Evolutionary conservation across 768 basidiomycete genomes (phyloP).

Genomic region (Kwoniella europaea): DNA sequence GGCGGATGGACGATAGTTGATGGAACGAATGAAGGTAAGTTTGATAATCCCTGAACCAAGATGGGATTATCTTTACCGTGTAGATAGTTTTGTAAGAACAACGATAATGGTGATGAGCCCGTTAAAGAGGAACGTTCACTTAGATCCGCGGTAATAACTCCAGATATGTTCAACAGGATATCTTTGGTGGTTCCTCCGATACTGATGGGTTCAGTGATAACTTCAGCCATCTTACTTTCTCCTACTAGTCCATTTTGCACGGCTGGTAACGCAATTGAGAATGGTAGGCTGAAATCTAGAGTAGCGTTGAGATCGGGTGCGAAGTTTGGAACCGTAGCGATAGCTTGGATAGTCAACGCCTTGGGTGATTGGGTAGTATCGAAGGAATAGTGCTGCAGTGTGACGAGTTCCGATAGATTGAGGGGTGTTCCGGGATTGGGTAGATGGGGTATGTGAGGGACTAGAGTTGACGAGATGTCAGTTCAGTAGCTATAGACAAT

Average conservation of each 20-base stretch:
- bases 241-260: background rate
- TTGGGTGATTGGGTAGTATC: constrained; percentile 24
- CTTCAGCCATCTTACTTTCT: constrained; percentile 50
- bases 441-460: constrained; percentile 44
- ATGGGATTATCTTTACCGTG: constrained; percentile 52
- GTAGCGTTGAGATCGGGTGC: constrained; percentile 31
- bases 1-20: constrained; percentile 31
- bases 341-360: constrained; percentile 34
- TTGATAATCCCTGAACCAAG: constrained; percentile 41
- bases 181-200: constrained; percentile 13
- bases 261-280: constrained; percentile 45
- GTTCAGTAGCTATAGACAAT: background rate
- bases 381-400: constrained; percentile 44
- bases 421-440: constrained; percentile 47
- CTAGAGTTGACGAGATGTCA: constrained; percentile 13
- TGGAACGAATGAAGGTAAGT: constrained; percentile 33
- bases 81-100: constrained; percentile 52
- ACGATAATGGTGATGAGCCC: constrained; percentile 37
- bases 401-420: constrained; percentile 49
- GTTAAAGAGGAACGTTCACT: background rate
- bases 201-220: constrained; percentile 47
- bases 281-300: constrained; percentile 49
- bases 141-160: constrained; percentile 39
- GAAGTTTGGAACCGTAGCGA: constrained; percentile 48
- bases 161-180: constrained; percentile 37